These are phyloP conservation scores for Gigaspora rosea DNA, from an alignment of 192 early-diverging fungal species.

Conservation along the genomic window DNA sequence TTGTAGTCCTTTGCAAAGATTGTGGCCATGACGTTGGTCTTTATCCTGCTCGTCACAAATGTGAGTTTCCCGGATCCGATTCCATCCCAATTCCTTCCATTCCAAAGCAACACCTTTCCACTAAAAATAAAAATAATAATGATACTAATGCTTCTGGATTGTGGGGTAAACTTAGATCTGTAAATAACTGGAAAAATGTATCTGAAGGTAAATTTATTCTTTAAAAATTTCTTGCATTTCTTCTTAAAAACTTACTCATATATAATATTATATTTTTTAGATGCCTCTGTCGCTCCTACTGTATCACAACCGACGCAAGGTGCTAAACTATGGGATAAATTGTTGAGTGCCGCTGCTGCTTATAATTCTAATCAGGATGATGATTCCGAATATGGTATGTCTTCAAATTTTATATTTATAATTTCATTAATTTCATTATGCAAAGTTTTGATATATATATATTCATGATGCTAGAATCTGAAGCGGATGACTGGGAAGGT, in stretches of 20 bases:
- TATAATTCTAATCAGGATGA: background rate
- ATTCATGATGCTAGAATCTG: constrained; percentile 47
- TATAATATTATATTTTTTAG: background rate
- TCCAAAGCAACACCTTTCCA: constrained; percentile 33
- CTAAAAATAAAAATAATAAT: background rate
- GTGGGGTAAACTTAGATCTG: constrained; percentile 24
- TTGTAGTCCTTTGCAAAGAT: constrained; percentile 62
- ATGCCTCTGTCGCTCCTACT: background rate
- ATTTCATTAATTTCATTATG: too few relatives aligned
- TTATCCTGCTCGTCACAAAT: constrained; percentile 61
- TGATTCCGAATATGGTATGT: constrained; percentile 29
- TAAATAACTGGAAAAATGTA: constrained; percentile 15
- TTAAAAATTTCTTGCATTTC: background rate
- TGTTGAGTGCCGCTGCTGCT: constrained; percentile 8
- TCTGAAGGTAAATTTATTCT: background rate
- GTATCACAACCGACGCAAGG: background rate
- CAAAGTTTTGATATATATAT: too few relatives aligned
- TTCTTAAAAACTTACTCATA: background rate
- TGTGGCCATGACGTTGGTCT: constrained; percentile 62
- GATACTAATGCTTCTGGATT: background rate
- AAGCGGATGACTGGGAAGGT: constrained; percentile 56
- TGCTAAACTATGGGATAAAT: constrained; percentile 25
- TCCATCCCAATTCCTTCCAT: constrained; percentile 41
- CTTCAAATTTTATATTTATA: background rate
- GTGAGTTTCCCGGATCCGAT: constrained; percentile 36